Conservation (phyloP, 2,329 filamentous ascomycete species). For the Rhinocladiella mackenziei region DNA sequence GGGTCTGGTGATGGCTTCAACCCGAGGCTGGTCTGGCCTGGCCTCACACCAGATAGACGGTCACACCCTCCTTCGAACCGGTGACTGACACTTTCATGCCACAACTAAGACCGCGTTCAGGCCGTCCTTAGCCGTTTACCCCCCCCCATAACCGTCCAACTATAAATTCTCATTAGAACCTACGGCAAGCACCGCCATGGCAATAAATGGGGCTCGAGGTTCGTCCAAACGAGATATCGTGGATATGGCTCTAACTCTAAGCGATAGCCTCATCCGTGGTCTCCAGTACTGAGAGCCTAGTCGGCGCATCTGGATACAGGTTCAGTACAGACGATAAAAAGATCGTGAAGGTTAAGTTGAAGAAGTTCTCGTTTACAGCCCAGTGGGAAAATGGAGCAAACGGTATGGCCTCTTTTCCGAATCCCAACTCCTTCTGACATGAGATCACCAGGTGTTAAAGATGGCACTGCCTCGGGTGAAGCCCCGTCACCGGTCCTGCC, state of each 20-base stretch:
- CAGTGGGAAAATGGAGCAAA: constrained; percentile 38
- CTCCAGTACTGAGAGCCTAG: constrained; percentile 32
- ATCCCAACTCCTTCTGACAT: not conserved
- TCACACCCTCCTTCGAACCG: too few species aligned
- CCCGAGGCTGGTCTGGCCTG: too few species aligned
- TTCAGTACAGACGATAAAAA: constrained; percentile 45
- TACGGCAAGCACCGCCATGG: constrained; percentile 6
- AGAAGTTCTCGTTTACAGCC: constrained; percentile 36
- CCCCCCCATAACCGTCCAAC: not conserved
- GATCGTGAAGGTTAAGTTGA: constrained; percentile 44
- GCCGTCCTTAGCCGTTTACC: too few species aligned
- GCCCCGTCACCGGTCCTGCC: constrained; percentile 43
- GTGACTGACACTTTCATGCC: too few species aligned
- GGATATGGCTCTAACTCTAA: not conserved
- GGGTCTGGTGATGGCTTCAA: too few species aligned
- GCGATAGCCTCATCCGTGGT: constrained; percentile 4
- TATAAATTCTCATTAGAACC: too few species aligned
- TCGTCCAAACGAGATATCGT: not conserved
- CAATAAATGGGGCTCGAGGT: constrained; percentile 9
- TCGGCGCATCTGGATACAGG: constrained; percentile 46
- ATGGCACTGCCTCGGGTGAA: constrained; percentile 33
- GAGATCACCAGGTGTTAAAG: constrained; percentile 17
- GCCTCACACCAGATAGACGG: too few species aligned
- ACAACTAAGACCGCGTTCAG: too few species aligned
- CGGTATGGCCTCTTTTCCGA: constrained; percentile 18